Evolutionary conservation across 129 eudicot genomes (phyloP).

Genomic region (Calendula officinalis): DNA sequence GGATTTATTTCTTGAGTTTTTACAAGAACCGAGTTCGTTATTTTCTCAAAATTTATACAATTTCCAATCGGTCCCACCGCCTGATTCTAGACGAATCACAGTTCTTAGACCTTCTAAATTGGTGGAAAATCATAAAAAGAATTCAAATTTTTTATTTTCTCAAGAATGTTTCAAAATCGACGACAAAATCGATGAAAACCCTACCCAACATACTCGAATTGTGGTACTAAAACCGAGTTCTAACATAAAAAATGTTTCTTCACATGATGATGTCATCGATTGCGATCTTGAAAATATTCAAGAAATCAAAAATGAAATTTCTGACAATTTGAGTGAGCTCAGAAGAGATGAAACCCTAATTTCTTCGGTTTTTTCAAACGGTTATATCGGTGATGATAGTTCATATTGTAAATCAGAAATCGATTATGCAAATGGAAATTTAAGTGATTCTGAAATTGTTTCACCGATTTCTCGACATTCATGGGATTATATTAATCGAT

Average conservation of each 20-base stretch:
- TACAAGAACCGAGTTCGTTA: constrained; percentile 84
- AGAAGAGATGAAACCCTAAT: constrained; percentile 61
- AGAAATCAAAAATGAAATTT: constrained; percentile 41
- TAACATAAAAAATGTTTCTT: constrained; percentile 42
- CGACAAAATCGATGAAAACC: constrained; percentile 27
- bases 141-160: constrained; percentile 45
- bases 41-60: constrained; percentile 49
- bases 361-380: constrained; percentile 77
- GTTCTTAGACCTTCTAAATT: constrained; percentile 87
- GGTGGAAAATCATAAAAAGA: constrained; percentile 36
- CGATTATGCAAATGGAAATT: constrained; percentile 59
- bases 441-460: constrained; percentile 84
- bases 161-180: constrained; percentile 39
- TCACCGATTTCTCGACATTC: constrained; percentile 87
- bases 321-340: constrained; percentile 39
- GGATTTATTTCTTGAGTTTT: constrained; percentile 73
- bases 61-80: constrained; percentile 52
- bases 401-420: constrained; percentile 80
- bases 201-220: constrained; percentile 69
- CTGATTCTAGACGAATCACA: constrained; percentile 78
- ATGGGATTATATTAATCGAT: constrained; percentile 77
- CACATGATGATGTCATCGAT: constrained; percentile 39
- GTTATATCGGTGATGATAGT: constrained; percentile 85
- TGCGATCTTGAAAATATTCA: constrained; percentile 47
- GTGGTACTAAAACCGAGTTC: constrained; percentile 84